Evolutionary conservation across 1,284 basidiomycete species (phyloP), one percentile per base, ranked within the genome.

Genomic region (Ustilago shanxiensis): DNA sequence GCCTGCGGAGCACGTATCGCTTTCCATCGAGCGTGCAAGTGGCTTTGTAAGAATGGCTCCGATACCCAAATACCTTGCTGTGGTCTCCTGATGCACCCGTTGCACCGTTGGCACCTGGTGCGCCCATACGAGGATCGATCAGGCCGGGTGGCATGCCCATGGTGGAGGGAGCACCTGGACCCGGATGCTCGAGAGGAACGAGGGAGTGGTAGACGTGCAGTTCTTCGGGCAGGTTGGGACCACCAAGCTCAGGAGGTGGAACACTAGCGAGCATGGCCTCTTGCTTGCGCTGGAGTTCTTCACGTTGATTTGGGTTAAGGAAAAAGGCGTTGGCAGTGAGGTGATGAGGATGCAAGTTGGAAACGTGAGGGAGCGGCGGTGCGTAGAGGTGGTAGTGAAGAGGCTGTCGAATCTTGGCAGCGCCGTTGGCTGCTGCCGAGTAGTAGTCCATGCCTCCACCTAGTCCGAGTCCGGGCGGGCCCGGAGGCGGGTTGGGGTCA

Each of bases 351-450:
- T 88, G 86, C 58, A 88, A 68, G 60, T 85, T 88, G 54, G 88
- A 86, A 35, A 88, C 86, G 87, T 88, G 91, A 81, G 87, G 91
- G 81, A 86, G 89, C 0, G 89, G 88, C 0, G 89, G 87, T 2
- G 93, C 92, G 87, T 98, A 98, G 31, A 98, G 90, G 81, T 98
- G 94, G 85, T 98, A 95, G 84, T 97, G 91, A 54, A 97, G 90
- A 92, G 83, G 80, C 37, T 84, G 83, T 20, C 80, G 78, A 28
- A 73, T 60, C 60, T 77, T 77, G 54, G 75, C 57, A 29, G 75
- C 62, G 5, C 66, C 70, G 37, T 64, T 61, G 28, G 64, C 66
- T 24, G 70, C 70, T 16, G 70, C 62, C 24, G 47, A 49, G 54
- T 77, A 79, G 60, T 60, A 79, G 50, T 79, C 77, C 52, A 77